Conservation (phyloP, 805 yeast genomes). For the Wickerhamiella brachini region DNA sequence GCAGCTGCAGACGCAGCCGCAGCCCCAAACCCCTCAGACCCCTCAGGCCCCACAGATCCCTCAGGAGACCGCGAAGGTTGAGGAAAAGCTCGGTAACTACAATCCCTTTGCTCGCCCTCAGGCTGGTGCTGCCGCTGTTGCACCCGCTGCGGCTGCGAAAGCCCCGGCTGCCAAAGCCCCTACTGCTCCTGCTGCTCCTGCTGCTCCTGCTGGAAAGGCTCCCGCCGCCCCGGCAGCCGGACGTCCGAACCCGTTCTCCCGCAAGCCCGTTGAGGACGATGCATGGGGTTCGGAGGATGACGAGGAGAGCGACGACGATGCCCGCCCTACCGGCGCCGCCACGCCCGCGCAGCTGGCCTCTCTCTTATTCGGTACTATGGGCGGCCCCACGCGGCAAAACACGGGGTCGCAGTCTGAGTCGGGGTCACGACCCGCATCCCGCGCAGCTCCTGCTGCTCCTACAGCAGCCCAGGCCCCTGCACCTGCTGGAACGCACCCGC, state of each 20-base stretch:
- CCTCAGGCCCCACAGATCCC: constrained; percentile 6
- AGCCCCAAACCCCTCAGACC: constrained; percentile 5
- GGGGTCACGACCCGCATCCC: constrained; percentile 25
- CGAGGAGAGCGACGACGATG: constrained; percentile 23
- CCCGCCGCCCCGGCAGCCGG: constrained; percentile 2
- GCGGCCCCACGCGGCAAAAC: constrained; percentile 16
- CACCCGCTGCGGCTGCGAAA: too few species aligned
- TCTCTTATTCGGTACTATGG: constrained; percentile 31
- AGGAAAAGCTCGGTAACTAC: not conserved
- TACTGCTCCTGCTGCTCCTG: not conserved
- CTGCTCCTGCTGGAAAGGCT: not conserved
- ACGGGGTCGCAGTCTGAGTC: constrained; percentile 11
- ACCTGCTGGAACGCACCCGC: constrained; percentile 22
- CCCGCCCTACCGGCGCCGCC: constrained; percentile 21
- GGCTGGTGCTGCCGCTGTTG: too few species aligned
- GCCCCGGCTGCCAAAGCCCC: not conserved
- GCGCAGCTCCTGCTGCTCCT: constrained; percentile 20
- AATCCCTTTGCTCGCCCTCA: not conserved
- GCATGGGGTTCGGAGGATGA: constrained; percentile 22
- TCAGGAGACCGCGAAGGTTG: constrained; percentile 5
- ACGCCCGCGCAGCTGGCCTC: constrained; percentile 31
- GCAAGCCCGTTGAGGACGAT: constrained; percentile 13
- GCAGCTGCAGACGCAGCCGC: constrained; percentile 1
- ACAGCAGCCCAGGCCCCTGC: constrained; percentile 6
- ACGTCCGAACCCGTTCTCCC: constrained; percentile 4